These are phyloP conservation scores for Colletotrichum sp. DNA, from an alignment of 2,329 filamentous ascomycete species.

Conservation along the genomic window DNA sequence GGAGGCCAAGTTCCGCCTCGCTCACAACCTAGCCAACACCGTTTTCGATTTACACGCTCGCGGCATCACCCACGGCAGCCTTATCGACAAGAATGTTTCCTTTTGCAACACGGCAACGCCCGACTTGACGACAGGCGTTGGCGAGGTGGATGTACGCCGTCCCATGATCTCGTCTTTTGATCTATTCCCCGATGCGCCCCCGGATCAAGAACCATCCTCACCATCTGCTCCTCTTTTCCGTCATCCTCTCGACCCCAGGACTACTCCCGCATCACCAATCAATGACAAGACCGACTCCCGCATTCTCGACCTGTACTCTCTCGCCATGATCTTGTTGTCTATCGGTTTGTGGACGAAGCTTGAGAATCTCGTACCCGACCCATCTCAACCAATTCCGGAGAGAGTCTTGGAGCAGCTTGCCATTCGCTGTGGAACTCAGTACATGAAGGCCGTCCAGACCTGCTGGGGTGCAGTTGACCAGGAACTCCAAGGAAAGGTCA, in stretches of 20 bases:
- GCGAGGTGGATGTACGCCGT: constrained; percentile 66
- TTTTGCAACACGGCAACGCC: constrained; percentile 60
- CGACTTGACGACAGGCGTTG: constrained; percentile 42
- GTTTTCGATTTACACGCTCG: constrained; percentile 76
- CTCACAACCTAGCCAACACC: constrained; percentile 74
- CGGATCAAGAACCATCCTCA: constrained; percentile 32
- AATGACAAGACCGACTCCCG: constrained; percentile 58
- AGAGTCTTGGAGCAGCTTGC: constrained; percentile 68
- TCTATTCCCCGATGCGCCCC: constrained; percentile 63
- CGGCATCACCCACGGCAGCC: constrained; percentile 73
- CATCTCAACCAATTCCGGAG: constrained; percentile 58
- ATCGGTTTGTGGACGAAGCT: constrained; percentile 78
- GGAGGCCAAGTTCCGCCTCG: constrained; percentile 78
- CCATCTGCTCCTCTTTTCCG: constrained; percentile 56
- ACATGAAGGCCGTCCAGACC: constrained; percentile 75
- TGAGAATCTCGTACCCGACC: constrained; percentile 53
- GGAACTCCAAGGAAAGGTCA: constrained; percentile 52
- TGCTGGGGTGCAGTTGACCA: constrained; percentile 76
- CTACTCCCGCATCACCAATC: constrained; percentile 52
- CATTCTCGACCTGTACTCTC: constrained; percentile 72
- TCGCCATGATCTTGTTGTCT: constrained; percentile 76
- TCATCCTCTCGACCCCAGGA: constrained; percentile 69
- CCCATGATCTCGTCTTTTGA: constrained; percentile 79
- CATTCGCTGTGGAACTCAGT: constrained; percentile 74
- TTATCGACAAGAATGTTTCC: constrained; percentile 70